Base-by-base conservation (phyloP, 768 basidiomycete genomes). In the Rhizopogon salebrosus region DNA sequence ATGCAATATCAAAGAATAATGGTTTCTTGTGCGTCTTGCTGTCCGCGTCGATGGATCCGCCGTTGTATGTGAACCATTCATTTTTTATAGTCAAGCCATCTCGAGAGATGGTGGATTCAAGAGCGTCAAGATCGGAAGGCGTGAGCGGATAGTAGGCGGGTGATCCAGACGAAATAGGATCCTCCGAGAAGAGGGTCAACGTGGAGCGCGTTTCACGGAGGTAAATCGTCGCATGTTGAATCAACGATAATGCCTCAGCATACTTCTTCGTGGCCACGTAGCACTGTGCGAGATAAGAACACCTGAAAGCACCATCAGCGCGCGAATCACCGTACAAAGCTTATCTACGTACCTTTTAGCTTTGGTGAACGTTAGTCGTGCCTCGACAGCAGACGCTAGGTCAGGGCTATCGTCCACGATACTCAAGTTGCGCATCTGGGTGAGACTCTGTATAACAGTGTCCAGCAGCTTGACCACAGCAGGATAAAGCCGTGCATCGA, bases 1-100 rank as follows among this genome's bases (percentile, higher is more conserved):
- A 82, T 16, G 92, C 94, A 55, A 92, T 88, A 65, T 97, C 91
- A 70, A 95, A 97, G 75, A 98, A 97, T 37, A 92, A 62, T 14
- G 92, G 91, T 64, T 95, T 95, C 72, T 86, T 84, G 62, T 84
- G 74, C 36, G 74, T 67, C 60, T 77, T 75, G 45, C 73, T 63
- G 43, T 79, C 75, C 0, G 65, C 64, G 11, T 73, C 66, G 31
- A 71, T 60, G 6, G 75, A 71, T 3, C 90, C 90, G 3, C 90
- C 89, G 60, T 90, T 90, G 64, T 77, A 78, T 1, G 82, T 75
- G 60, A 89, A 88, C 91, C 91, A 93, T 41, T 85, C 85, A 34
- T 78, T 80, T 64, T 90, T 90, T 68, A 80, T 75, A 10, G 71
- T 68, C 6, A 74, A 59, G 40, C 75, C 74, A 52, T 83, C 80